Conservation (phyloP, 2,329 filamentous ascomycete genomes). For the Scleromitrula shiraiana region DNA sequence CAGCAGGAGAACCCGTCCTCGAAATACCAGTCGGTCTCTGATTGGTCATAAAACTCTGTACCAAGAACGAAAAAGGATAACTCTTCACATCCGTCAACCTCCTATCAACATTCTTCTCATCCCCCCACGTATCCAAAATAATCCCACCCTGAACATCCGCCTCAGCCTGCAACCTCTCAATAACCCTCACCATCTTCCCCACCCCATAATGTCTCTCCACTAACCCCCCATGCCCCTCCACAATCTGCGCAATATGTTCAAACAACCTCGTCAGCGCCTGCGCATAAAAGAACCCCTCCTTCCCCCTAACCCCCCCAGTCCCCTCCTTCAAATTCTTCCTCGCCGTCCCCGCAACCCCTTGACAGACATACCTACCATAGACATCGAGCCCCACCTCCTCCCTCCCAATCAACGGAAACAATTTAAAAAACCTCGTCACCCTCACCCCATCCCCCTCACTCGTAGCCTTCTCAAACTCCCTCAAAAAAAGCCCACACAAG, state of each 20-base stretch:
- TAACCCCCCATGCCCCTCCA: conserved; percentile 82
- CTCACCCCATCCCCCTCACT: conserved; percentile 78
- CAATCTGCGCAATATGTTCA: conserved; percentile 94
- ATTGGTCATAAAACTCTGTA: conserved; percentile 80
- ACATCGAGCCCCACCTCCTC: conserved; percentile 87
- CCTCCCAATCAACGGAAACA: conserved; percentile 88
- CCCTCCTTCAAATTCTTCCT: conserved; percentile 67
- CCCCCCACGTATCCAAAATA: conserved; percentile 89
- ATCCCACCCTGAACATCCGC: conserved; percentile 95
- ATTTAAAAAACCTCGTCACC: conserved; percentile 94
- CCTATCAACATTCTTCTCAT: conserved; percentile 77
- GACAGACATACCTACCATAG: conserved; percentile 92
- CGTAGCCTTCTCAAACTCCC: conserved; percentile 91
- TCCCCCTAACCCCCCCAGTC: conserved; percentile 40
- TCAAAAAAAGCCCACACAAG: conserved; percentile 79
- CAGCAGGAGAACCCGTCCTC: conserved; percentile 68
- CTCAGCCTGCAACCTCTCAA: conserved; percentile 86
- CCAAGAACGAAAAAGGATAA: conserved; percentile 93
- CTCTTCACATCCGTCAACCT: conserved; percentile 93
- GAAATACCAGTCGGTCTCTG: conserved; percentile 58
- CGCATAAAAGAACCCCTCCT: conserved; percentile 78
- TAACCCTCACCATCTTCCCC: conserved; percentile 90
- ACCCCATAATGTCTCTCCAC: conserved; percentile 91
- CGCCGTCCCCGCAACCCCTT: conserved; percentile 81
- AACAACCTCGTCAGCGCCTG: conserved; percentile 87